Evolutionary conservation across 352 stramenopile species (phyloP).

Genomic region (Phytophthora sansomeana): DNA sequence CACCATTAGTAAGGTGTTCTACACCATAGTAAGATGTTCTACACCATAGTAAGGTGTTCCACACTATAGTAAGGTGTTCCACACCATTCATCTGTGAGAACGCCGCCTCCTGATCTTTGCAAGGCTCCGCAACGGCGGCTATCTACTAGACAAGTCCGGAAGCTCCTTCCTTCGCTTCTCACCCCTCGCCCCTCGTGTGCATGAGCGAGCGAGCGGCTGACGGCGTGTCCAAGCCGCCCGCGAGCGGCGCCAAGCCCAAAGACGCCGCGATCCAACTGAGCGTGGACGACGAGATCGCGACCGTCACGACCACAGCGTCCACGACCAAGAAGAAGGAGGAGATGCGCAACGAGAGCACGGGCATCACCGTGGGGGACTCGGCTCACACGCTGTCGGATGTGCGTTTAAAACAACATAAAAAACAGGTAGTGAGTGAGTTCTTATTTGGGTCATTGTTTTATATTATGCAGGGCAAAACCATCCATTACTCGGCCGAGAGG

Average conservation of each 20-base stretch:
- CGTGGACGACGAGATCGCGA: constrained; percentile 47
- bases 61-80: too few relatives aligned
- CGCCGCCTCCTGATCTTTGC: too few relatives aligned
- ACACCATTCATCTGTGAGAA: too few relatives aligned
- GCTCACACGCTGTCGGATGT: constrained; percentile 84
- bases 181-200: neutral
- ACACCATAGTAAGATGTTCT: too few relatives aligned
- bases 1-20: too few relatives aligned
- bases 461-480: constrained; percentile 79
- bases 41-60: too few relatives aligned
- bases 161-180: neutral
- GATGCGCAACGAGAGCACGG: constrained; percentile 87
- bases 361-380: constrained; percentile 85
- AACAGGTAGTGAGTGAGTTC: neutral
- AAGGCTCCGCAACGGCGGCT: too few relatives aligned
- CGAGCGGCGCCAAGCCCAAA: constrained; percentile 19
- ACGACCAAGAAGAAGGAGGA: constrained; percentile 76
- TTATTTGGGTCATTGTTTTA: constrained; percentile 10
- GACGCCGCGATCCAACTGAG: constrained; percentile 28
- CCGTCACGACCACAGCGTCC: constrained; percentile 49
- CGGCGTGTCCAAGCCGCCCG: constrained; percentile 23
- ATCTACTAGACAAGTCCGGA: too few relatives aligned
- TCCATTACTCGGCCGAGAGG: constrained; percentile 97
- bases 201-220: constrained; percentile 42
- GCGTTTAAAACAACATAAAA: constrained; percentile 16